phyloP scores from a whole-genome alignment of 257 asterid species.

The Pogostemon cablin region DNA sequence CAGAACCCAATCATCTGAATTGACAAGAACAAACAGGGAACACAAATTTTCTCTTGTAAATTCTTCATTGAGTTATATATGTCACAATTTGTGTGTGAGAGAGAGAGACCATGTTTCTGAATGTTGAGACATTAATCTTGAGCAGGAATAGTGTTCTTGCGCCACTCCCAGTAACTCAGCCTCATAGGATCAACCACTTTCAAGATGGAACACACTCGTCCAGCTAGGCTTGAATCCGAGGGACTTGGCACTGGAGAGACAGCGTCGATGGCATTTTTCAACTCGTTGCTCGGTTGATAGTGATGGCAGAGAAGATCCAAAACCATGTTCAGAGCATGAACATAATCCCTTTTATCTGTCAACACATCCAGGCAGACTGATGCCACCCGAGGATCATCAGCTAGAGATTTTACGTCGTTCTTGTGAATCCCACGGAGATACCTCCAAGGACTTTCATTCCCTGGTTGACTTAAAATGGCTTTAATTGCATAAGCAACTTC shows the following conservation, averaged over 20 bases:
- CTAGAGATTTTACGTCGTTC: constrained; percentile 49
- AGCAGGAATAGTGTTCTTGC: constrained; percentile 45
- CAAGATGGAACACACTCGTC: constrained; percentile 56
- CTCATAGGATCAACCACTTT: constrained; percentile 74
- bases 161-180: constrained; percentile 92
- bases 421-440: constrained; percentile 86
- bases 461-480: constrained; percentile 73
- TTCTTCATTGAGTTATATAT: background rate
- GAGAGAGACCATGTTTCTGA: background rate
- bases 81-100: too few relatives aligned
- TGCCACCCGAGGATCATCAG: constrained; percentile 63
- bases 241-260: constrained; percentile 40
- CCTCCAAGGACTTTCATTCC: constrained; percentile 94
- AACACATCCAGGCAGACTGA: constrained; percentile 68
- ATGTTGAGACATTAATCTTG: constrained; percentile 18
- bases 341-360: constrained; percentile 43
- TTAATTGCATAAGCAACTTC: constrained; percentile 75
- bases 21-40: too few relatives aligned
- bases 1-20: too few relatives aligned
- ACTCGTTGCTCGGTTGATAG: constrained; percentile 54
- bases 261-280: constrained; percentile 55
- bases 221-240: constrained; percentile 40
- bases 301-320: constrained; percentile 76
- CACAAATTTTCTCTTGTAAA: background rate
- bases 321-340: constrained; percentile 73